Conservation (phyloP, 179 eudicot genomes). For the Heliamphora pulchella region DNA sequence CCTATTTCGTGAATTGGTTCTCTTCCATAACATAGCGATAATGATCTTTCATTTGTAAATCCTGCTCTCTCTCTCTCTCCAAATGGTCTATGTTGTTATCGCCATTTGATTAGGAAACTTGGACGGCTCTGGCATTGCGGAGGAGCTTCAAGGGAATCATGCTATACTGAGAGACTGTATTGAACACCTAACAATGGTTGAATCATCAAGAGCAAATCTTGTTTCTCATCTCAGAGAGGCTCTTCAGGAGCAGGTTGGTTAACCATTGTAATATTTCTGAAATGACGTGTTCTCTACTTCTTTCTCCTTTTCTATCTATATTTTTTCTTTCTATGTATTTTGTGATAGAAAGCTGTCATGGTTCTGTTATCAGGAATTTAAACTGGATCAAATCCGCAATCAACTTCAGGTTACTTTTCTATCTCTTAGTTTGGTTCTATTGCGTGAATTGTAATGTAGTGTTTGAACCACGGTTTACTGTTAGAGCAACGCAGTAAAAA, state of each 20-base stretch:
- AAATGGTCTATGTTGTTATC: not conserved
- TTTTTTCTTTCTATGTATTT: not conserved
- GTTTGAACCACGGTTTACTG: no score
- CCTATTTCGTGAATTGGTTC: not conserved
- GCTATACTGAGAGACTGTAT: slow-evolving; percentile 61
- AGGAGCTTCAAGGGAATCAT: slow-evolving; percentile 74
- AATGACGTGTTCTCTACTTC: not conserved
- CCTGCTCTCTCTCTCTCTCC: not conserved
- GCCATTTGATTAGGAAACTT: slow-evolving; percentile 32
- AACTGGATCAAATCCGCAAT: slow-evolving; percentile 58
- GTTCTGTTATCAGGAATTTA: slow-evolving; percentile 49
- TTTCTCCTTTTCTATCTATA: not conserved
- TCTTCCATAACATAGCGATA: not conserved
- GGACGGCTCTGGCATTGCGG: slow-evolving; percentile 38
- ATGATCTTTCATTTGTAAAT: no score
- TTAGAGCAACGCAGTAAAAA: no score
- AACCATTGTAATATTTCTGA: not conserved
- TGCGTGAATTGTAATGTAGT: not conserved
- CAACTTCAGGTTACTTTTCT: slow-evolving; percentile 62
- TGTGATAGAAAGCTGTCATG: slow-evolving; percentile 12
- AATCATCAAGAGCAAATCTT: slow-evolving; percentile 66
- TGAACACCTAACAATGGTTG: slow-evolving; percentile 58
- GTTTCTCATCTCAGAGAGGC: slow-evolving; percentile 62
- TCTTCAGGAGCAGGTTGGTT: slow-evolving; percentile 75
- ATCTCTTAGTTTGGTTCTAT: not conserved